Percentiles rank a stretch among this genome's conserved stretches.
Conservation (phyloP, 352 stramenopile genomes). For the Globisporangium uncinulatum region DNA sequence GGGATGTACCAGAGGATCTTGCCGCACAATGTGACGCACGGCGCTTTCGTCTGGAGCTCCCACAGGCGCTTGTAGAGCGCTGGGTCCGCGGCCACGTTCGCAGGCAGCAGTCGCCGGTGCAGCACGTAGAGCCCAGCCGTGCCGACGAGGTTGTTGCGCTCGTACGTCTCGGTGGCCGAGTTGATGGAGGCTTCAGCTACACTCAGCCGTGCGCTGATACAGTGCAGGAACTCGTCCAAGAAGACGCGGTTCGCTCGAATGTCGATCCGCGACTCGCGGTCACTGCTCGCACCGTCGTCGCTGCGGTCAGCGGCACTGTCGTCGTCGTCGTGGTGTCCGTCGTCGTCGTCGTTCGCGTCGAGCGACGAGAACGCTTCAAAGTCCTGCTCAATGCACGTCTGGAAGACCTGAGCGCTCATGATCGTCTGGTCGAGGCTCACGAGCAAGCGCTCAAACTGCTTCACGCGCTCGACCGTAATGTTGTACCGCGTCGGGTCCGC, state of each 20-base stretch:
- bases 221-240: slow-evolving; percentile 84
- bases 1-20: slow-evolving; percentile 85
- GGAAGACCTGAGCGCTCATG: slow-evolving; percentile 85
- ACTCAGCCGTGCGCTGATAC: slow-evolving; percentile 62
- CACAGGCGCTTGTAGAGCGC: slow-evolving; percentile 90
- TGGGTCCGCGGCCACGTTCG: slow-evolving; percentile 80
- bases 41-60: slow-evolving; percentile 78
- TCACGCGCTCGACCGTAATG: slow-evolving; percentile 76
- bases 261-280: slow-evolving; percentile 69
- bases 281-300: slow-evolving; percentile 31
- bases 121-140: slow-evolving; percentile 89
- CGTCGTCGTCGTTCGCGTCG: slow-evolving; percentile 55
- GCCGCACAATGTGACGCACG: slow-evolving; percentile 77
- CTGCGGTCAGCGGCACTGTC: slow-evolving; percentile 37
- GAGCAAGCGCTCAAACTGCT: slow-evolving; percentile 82
- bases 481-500: slow-evolving; percentile 78
- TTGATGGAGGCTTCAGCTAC: slow-evolving; percentile 71
- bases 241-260: slow-evolving; percentile 82
- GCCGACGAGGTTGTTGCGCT: slow-evolving; percentile 83
- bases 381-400: slow-evolving; percentile 86
- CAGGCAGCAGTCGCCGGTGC: slow-evolving; percentile 72
- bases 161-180: slow-evolving; percentile 83
- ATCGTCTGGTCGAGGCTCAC: slow-evolving; percentile 86
- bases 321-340: slow-evolving; percentile 40
- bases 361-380: slow-evolving; percentile 78